phyloP scores from a whole-genome alignment of 257 asterid species.

The Solanum lycopersicoides region DNA sequence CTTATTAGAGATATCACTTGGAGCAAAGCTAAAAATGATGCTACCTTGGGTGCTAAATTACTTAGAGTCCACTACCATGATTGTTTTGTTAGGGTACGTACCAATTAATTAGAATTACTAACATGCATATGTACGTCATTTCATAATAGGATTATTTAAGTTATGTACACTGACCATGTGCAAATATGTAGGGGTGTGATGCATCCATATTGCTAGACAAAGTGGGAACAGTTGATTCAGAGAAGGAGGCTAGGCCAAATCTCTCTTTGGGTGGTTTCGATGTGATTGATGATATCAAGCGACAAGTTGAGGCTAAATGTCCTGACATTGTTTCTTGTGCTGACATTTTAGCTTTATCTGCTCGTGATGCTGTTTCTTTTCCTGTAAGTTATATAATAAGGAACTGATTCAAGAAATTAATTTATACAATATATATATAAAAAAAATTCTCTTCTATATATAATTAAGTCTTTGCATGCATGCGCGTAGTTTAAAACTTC shows the following conservation, averaged over 20 bases:
- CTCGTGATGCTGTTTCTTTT: constrained; percentile 10
- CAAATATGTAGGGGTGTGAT: constrained; percentile 18
- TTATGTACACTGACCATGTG: neutral
- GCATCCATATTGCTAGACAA: constrained; percentile 19
- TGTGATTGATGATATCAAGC: constrained; percentile 20
- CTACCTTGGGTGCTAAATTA: constrained; percentile 21
- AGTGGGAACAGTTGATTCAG: neutral
- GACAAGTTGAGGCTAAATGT: constrained; percentile 11
- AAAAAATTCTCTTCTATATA: neutral
- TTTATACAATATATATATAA: no score
- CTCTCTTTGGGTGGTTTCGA: constrained; percentile 10
- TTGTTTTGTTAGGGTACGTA: constrained; percentile 20
- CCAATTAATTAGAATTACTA: neutral
- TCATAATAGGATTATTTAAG: neutral
- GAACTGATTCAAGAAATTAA: neutral
- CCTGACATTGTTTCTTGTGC: constrained; percentile 17
- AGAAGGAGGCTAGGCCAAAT: constrained; percentile 21
- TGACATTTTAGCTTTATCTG: constrained; percentile 18
- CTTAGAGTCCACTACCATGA: constrained; percentile 30
- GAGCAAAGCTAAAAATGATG: constrained; percentile 3
- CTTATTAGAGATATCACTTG: constrained; percentile 10
- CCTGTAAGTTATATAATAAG: neutral
- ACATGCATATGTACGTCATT: neutral
- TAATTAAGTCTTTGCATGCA: neutral
- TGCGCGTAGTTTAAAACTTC: neutral